phyloP scores from a whole-genome alignment of 2,329 filamentous ascomycete genomes.

The Aspergillus calidoustus region DNA sequence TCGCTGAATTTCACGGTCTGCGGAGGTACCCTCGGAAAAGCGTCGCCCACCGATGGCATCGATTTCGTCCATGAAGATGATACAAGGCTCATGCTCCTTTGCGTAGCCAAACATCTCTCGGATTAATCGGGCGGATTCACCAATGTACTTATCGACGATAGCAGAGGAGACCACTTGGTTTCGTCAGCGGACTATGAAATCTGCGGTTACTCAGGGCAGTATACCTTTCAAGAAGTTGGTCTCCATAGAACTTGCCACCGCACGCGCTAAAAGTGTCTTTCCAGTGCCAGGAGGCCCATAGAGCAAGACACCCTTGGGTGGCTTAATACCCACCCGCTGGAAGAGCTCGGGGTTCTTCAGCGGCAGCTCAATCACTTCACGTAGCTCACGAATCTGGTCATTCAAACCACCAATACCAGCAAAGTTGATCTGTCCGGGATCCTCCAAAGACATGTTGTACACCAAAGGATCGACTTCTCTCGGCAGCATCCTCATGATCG shows the following conservation, averaged over 20 bases:
- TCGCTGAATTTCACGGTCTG: slow-evolving; percentile 96
- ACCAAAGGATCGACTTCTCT: slow-evolving; percentile 97
- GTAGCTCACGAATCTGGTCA: slow-evolving; percentile 94
- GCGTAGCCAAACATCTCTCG: slow-evolving; percentile 99
- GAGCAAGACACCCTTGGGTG: slow-evolving; percentile 93
- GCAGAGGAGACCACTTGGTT: slow-evolving; percentile 88
- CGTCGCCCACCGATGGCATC: slow-evolving; percentile 96
- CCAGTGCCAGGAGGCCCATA: slow-evolving; percentile 97
- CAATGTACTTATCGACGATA: slow-evolving; percentile 99
- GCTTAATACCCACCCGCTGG: slow-evolving; percentile 95
- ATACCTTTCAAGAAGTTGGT: slow-evolving; percentile 97
- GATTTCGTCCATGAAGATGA: slow-evolving; percentile 99
- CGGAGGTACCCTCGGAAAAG: slow-evolving; percentile 96
- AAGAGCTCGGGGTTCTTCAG: slow-evolving; percentile 99
- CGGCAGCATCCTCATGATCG: slow-evolving; percentile 99
- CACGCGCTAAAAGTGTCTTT: slow-evolving; percentile 92
- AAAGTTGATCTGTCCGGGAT: slow-evolving; percentile 97
- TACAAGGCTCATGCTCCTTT: slow-evolving; percentile 98
- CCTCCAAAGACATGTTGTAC: slow-evolving; percentile 99
- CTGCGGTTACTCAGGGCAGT: slow-evolving; percentile 22
- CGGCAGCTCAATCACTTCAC: slow-evolving; percentile 96
- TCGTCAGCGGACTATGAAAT: slow-evolving; percentile 9
- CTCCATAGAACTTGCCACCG: slow-evolving; percentile 93
- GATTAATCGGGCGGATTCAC: slow-evolving; percentile 94
- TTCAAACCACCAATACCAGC: slow-evolving; percentile 96